phyloP scores from a whole-genome alignment of 805 yeast species.

The Kregervanrija fluxuum region DNA sequence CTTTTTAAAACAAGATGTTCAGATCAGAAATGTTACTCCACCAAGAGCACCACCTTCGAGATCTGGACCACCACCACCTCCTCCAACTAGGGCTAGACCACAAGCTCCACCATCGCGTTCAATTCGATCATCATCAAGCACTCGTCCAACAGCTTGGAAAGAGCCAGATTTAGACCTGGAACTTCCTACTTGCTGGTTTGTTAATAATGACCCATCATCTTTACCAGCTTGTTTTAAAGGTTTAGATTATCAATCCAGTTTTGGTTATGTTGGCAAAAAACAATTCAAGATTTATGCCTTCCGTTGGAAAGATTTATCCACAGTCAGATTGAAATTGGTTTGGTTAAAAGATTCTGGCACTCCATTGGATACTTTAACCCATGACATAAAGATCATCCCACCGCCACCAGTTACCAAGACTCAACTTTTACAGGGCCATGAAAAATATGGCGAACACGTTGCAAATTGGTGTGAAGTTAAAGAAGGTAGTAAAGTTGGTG shows the following conservation, averaged over 20 bases:
- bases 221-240: conserved; percentile 35
- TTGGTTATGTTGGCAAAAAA: conserved; percentile 22
- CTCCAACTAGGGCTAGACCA: conserved; percentile 25
- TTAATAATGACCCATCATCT: conserved; percentile 18
- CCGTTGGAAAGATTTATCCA: conserved; percentile 37
- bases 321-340: conserved; percentile 26
- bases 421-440: conserved; percentile 27
- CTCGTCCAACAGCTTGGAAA: conserved; percentile 15
- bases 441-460: conserved; percentile 42
- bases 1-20: too few relatives aligned
- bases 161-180: conserved; percentile 36
- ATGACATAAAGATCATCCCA: conserved; percentile 30
- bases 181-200: conserved; percentile 41
- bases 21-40: not conserved
- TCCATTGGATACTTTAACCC: conserved; percentile 20
- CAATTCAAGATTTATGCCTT: conserved; percentile 29
- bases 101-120: conserved; percentile 19
- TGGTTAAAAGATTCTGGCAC: conserved; percentile 31
- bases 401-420: conserved; percentile 37
- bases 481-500: conserved; percentile 40
- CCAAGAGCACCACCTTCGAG: conserved; percentile 11
- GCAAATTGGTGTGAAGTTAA: conserved; percentile 49
- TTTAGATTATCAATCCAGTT: conserved; percentile 27
- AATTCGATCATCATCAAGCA: not conserved
- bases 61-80: conserved; percentile 27